Conservation (phyloP, 1,284 basidiomycete genomes). For the Salmacisia buchloeana region DNA sequence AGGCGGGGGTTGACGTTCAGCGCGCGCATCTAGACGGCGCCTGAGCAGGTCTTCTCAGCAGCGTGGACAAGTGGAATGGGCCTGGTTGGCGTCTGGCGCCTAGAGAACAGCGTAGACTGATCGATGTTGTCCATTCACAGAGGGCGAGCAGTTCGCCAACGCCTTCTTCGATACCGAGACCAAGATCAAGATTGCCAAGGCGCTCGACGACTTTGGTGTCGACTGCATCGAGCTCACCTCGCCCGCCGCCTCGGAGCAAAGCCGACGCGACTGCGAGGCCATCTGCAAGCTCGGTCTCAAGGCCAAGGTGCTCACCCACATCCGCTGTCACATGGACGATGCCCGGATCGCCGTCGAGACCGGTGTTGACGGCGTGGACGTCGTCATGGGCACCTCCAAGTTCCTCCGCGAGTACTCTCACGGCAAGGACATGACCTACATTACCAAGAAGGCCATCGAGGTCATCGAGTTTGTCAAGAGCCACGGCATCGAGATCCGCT, state of each 20-base stretch:
- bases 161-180: constrained; percentile 99
- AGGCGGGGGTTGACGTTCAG: neutral
- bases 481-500: constrained; percentile 98
- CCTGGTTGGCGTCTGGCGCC: neutral
- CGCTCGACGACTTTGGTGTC: constrained; percentile 62
- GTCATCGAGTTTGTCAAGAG: constrained; percentile 99
- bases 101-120: neutral
- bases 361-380: constrained; percentile 94
- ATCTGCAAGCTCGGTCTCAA: constrained; percentile 99
- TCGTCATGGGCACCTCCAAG: constrained; percentile 97
- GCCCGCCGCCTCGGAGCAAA: constrained; percentile 95
- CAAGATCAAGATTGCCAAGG: constrained; percentile 98
- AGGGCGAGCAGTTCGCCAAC: constrained; percentile 97
- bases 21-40: neutral
- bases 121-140: constrained; percentile 48
- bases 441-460: constrained; percentile 94
- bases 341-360: constrained; percentile 97
- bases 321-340: constrained; percentile 99
- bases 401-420: constrained; percentile 99
- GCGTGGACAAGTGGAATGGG: too few species aligned
- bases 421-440: constrained; percentile 99
- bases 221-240: constrained; percentile 99
- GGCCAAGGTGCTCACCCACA: constrained; percentile 96
- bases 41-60: too few species aligned
- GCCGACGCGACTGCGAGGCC: constrained; percentile 86